Conservation (phyloP, 2,329 filamentous ascomycete species). For the Endoconidiophora laricicola region DNA sequence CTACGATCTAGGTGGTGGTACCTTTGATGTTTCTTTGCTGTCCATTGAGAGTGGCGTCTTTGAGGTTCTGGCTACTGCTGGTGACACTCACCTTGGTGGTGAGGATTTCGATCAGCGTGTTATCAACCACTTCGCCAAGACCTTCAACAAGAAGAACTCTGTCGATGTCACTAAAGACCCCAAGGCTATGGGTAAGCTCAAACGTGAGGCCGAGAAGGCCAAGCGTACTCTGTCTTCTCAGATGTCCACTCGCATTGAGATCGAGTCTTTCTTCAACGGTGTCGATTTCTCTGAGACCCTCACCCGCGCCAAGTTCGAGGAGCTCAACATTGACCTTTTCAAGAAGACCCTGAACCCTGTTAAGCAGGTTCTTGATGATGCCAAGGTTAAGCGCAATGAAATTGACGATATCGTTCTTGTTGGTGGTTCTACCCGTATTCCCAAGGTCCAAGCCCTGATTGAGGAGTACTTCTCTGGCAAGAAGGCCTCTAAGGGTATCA, state of each 20-base stretch:
- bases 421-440: conserved; percentile 97
- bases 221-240: conserved; percentile 95
- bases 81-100: conserved; percentile 95
- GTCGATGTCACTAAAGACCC: conserved; percentile 87
- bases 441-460: conserved; percentile 86
- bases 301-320: conserved; percentile 97
- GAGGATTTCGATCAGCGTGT: conserved; percentile 98
- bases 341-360: conserved; percentile 99
- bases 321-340: conserved; percentile 97
- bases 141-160: conserved; percentile 93
- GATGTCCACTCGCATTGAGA: conserved; percentile 87
- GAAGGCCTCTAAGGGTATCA: conserved; percentile 98
- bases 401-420: conserved; percentile 95
- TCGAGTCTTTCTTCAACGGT: conserved; percentile 92
- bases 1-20: conserved; percentile 88
- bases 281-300: conserved; percentile 97
- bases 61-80: conserved; percentile 83
- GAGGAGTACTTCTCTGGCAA: conserved; percentile 93
- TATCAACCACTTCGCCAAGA: conserved; percentile 89
- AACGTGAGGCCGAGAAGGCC: conserved; percentile 98
- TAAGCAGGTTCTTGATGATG: conserved; percentile 95
- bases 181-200: conserved; percentile 98
- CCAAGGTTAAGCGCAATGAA: conserved; percentile 90
- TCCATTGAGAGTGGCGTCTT: conserved; percentile 87
- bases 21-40: conserved; percentile 84